Percentiles rank a stretch among this genome's conserved stretches.
Conservation (phyloP, 495 filamentous ascomycete species). For the Articulospora tetracladia region DNA sequence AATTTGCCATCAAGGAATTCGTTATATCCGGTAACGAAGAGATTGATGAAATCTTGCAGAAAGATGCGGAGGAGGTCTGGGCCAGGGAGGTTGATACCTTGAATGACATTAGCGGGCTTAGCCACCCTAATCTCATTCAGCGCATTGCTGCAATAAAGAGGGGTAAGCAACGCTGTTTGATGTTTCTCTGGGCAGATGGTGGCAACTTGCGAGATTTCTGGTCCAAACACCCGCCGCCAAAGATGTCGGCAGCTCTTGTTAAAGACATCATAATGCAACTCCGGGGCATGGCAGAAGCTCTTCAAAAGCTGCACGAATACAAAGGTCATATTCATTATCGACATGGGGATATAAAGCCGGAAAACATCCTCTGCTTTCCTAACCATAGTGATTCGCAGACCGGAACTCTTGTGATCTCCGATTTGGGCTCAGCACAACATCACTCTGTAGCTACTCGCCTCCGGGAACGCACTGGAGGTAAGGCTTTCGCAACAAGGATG, state of each 20-base stretch:
- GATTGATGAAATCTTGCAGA: neutral
- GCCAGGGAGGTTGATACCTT: neutral
- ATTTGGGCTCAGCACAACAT: constrained; percentile 1
- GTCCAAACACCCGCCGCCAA: neutral
- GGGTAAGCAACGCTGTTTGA: constrained; percentile 19
- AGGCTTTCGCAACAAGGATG: neutral
- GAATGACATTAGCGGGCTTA: neutral
- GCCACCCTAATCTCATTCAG: constrained; percentile 5
- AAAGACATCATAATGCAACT: too few relatives aligned
- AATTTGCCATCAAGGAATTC: constrained; percentile 12
- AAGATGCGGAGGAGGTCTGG: neutral
- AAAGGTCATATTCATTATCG: too few relatives aligned
- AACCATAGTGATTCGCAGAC: constrained; percentile 14
- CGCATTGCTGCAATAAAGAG: constrained; percentile 9
- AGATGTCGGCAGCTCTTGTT: neutral
- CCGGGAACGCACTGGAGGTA: neutral
- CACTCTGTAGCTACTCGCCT: neutral
- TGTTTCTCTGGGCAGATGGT: constrained; percentile 30
- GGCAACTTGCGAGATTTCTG: too few relatives aligned
- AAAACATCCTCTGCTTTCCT: constrained; percentile 21
- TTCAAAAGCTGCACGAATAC: too few relatives aligned
- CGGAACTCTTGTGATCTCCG: neutral
- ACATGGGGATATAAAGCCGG: constrained; percentile 22
- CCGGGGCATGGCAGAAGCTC: too few relatives aligned
- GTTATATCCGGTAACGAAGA: neutral